Evolutionary conservation across 345 rosid species (phyloP).

Genomic region (Crucihimalaya himalaica): DNA sequence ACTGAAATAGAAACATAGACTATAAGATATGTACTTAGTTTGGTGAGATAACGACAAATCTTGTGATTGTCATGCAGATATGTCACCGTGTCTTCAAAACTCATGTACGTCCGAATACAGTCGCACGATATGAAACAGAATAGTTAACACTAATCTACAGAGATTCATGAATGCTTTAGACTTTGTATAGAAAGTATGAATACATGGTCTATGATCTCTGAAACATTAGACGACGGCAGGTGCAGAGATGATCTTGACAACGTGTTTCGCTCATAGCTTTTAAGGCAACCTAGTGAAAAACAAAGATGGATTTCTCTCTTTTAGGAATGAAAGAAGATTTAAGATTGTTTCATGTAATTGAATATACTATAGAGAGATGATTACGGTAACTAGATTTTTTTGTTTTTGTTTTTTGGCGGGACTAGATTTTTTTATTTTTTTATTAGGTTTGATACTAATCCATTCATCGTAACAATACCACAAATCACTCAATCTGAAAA

Average conservation of each 20-base stretch:
- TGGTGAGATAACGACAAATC: background rate
- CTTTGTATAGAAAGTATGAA: background rate
- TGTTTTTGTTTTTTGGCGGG: too few species aligned
- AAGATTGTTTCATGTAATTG: background rate
- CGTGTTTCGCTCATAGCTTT: slow-evolving; percentile 4
- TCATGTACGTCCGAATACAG: slow-evolving; percentile 10
- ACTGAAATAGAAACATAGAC: background rate
- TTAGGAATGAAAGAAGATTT: background rate
- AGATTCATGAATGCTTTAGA: background rate
- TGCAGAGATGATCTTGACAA: background rate
- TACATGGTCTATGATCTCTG: background rate
- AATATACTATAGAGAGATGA: too few species aligned
- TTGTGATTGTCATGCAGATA: background rate
- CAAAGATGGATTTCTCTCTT: background rate
- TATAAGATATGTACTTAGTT: background rate
- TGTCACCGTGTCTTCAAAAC: background rate
- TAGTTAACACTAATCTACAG: background rate
- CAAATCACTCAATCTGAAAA: slow-evolving; percentile 75
- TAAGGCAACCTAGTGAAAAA: background rate
- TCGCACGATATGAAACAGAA: slow-evolving; percentile 1
- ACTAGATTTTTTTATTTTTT: too few species aligned
- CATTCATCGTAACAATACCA: slow-evolving; percentile 96
- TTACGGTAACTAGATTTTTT: too few species aligned
- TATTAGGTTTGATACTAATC: too few species aligned
- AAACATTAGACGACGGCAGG: background rate